phyloP scores from a whole-genome alignment of 139 green algal genomes.

The Chlamydomonas schloesseri region DNA sequence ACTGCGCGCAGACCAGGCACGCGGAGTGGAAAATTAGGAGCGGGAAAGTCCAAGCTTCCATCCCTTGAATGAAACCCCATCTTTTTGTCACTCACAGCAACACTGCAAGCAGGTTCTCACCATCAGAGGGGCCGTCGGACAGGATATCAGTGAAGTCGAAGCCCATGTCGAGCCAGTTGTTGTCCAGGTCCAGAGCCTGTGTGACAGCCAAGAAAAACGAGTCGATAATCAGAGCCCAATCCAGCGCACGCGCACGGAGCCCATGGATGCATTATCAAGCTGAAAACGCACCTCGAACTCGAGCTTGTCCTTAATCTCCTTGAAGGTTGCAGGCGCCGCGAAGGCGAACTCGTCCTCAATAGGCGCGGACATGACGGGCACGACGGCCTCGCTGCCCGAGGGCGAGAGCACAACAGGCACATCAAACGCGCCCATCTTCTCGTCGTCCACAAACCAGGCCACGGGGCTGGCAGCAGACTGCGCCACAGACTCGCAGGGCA shows the following conservation, averaged over 20 bases:
- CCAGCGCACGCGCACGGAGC: not conserved
- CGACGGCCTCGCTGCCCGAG: constrained; percentile 20
- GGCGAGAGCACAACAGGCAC: not conserved
- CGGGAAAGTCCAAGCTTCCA: not conserved
- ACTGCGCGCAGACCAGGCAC: too few species aligned
- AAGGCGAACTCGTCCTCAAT: not conserved
- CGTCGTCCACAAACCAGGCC: constrained; percentile 31
- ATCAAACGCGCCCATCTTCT: constrained; percentile 5
- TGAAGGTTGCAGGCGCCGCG: constrained; percentile 26
- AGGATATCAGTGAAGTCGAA: constrained; percentile 66
- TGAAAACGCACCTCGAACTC: constrained; percentile 16
- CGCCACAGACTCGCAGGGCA: constrained; percentile 32
- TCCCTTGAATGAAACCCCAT: not conserved
- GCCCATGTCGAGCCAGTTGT: constrained; percentile 61
- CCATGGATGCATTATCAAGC: too few species aligned
- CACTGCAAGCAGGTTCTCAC: not conserved
- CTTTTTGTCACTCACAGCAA: not conserved
- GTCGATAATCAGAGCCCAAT: not conserved
- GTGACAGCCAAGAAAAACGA: too few species aligned
- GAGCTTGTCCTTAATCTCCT: constrained; percentile 58
- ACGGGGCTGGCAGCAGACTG: constrained; percentile 23
- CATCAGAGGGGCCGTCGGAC: constrained; percentile 25
- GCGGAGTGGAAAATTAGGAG: too few species aligned
- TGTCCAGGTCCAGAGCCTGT: constrained; percentile 63
- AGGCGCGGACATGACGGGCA: not conserved